Conservation (phyloP, 169 alveolate species). For the Plasmodium chabaudi region DNA sequence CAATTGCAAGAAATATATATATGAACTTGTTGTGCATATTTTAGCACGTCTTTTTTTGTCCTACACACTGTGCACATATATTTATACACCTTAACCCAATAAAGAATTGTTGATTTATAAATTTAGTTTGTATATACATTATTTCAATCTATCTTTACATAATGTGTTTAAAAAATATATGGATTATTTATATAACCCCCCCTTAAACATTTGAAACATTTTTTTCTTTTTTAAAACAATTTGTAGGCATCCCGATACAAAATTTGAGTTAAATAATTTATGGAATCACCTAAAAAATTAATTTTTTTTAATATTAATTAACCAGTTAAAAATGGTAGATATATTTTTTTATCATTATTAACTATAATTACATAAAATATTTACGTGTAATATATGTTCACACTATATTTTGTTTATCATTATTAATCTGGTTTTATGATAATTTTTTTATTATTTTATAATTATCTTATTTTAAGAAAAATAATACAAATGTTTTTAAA, state of each 20-base stretch:
- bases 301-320: not conserved
- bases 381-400: not conserved
- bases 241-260: slow-evolving; percentile 36
- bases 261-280: slow-evolving; percentile 34
- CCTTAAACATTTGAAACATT: not conserved
- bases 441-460: not conserved
- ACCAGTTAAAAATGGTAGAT: not conserved
- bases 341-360: not conserved
- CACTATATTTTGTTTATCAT: not conserved
- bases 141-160: not conserved
- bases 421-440: not conserved
- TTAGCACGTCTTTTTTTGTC: not conserved
- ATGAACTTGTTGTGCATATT: too few relatives aligned
- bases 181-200: not conserved
- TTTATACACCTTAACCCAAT: not conserved
- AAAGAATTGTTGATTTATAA: not conserved
- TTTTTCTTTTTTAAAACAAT: slow-evolving; percentile 7
- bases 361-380: not conserved
- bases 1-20: too few relatives aligned
- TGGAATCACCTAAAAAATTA: slow-evolving; percentile 23
- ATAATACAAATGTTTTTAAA: too few relatives aligned
- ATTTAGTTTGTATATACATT: not conserved
- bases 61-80: not conserved
- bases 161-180: not conserved
- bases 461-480: too few relatives aligned